Base-by-base conservation (phyloP, 2,329 filamentous ascomycete genomes). In the Claviceps paspali region DNA sequence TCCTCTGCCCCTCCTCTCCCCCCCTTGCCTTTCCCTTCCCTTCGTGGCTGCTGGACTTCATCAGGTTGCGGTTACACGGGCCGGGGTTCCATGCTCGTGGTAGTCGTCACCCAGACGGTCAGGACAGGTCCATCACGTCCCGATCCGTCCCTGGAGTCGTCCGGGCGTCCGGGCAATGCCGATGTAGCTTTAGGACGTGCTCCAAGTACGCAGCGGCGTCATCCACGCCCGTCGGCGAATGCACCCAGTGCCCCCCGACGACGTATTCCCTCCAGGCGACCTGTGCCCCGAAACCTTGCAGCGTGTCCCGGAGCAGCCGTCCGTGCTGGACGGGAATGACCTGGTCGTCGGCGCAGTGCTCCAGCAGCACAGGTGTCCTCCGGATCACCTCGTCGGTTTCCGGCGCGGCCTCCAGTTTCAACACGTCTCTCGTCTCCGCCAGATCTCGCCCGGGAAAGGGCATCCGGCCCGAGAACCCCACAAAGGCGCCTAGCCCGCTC, bases 291-390 rank as follows among this genome's bases (percentile, higher is more conserved):
- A 64, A 62, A 1, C 44, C 41, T 1, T 35, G 28, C 23, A 69
- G 45, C 0, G 48, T 49, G 5, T 61, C 53, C 10, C 54, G 45
- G 35, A 65, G 36, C 5, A 47, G 38, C 7, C 53, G 45, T 0
- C 64, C 65, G 5, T 55, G 49, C 12, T 49, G 43, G 1, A 66
- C 43, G 38, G 54, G 44, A 0, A 68, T 59, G 6, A 63, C 42
- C 1, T 56, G 53, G 41, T 68, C 65, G 33, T 68, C 59, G 1
- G 46, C 41, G 35, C 62, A 66, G 42, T 69, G 65, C 35, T 64
- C 55, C 2, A 68, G 47, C 35, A 69, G 50, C 6, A 63, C 46
- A 0, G 63, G 65, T 34, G 63, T 68, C 10, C 56, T 53, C 17
- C 47, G 43, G n/a, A 66, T n/a, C 2, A 61, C 48, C 8, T 49